Percentiles rank a stretch among this genome's conserved stretches.
These are phyloP conservation scores for Chrysophaeum taylorii DNA, from an alignment of 352 stramenopile genomes.

Conservation along the genomic window DNA sequence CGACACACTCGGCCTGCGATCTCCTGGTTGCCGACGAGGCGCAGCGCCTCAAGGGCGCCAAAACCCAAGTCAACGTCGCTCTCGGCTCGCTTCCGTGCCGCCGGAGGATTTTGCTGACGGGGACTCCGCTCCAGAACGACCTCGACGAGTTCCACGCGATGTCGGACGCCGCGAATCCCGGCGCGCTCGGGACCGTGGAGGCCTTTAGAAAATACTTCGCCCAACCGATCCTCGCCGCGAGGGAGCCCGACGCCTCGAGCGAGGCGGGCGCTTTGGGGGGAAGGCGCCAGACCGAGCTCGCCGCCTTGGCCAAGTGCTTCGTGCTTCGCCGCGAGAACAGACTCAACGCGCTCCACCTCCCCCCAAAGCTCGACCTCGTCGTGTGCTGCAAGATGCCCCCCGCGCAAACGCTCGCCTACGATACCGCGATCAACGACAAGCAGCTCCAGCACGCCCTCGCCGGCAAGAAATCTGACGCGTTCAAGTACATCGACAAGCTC, in stretches of 20 bases:
- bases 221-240: slow-evolving; percentile 49
- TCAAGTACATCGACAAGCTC: background rate
- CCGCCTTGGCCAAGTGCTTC: slow-evolving; percentile 93
- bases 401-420: slow-evolving; percentile 90
- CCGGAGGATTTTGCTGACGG: slow-evolving; percentile 84
- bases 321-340: slow-evolving; percentile 94
- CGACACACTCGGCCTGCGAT: slow-evolving; percentile 72
- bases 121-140: slow-evolving; percentile 86
- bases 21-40: slow-evolving; percentile 96
- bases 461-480: background rate
- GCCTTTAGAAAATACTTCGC: slow-evolving; percentile 87
- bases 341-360: slow-evolving; percentile 94
- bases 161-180: slow-evolving; percentile 67
- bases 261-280: slow-evolving; percentile 33
- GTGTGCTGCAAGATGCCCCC: slow-evolving; percentile 92
- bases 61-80: slow-evolving; percentile 67
- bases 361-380: slow-evolving; percentile 94
- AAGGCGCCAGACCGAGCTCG: slow-evolving; percentile 84
- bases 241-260: slow-evolving; percentile 48
- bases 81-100: slow-evolving; percentile 63
- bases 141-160: slow-evolving; percentile 97
- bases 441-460: background rate
- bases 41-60: slow-evolving; percentile 94
- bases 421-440: slow-evolving; percentile 65
- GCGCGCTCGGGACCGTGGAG: slow-evolving; percentile 53